Percentiles rank a stretch among this genome's conserved stretches.
Evolutionary conservation across 805 yeast genomes (phyloP).

Genomic region (Saturnispora saitoi): DNA sequence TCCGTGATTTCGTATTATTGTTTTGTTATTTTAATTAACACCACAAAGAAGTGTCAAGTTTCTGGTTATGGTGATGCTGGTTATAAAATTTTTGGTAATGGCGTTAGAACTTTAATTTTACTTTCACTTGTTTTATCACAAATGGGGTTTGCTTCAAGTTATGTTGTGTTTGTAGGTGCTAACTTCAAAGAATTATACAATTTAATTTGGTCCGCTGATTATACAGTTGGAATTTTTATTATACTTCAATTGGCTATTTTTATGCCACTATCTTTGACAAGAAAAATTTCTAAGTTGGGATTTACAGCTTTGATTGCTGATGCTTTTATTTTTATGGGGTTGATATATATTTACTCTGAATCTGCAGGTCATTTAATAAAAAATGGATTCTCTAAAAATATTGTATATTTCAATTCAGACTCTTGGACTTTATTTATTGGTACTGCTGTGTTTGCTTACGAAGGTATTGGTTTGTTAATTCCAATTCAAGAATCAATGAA

Average conservation of each 20-base stretch:
- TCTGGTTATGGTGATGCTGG: conserved; percentile 81
- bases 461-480: conserved; percentile 74
- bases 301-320: conserved; percentile 67
- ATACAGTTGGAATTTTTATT: conserved; percentile 40
- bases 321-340: conserved; percentile 56
- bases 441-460: conserved; percentile 82
- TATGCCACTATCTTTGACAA: conserved; percentile 59
- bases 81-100: conserved; percentile 47
- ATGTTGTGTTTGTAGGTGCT: conserved; percentile 70
- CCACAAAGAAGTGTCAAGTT: conserved; percentile 53
- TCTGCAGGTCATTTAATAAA: conserved; percentile 37
- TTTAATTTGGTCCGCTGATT: conserved; percentile 37
- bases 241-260: conserved; percentile 47
- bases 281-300: conserved; percentile 71
- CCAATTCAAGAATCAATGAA: conserved; percentile 80
- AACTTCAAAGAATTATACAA: conserved; percentile 55
- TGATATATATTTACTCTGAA: conserved; percentile 54
- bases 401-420: conserved; percentile 44
- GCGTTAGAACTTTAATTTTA: conserved; percentile 57
- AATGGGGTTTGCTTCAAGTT: conserved; percentile 74
- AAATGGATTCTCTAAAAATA: conserved; percentile 36
- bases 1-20: conserved; percentile 74
- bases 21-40: conserved; percentile 51
- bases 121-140: conserved; percentile 62
- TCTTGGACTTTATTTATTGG: conserved; percentile 71